Evolutionary conservation across 164 flowering plant species (phyloP), one percentile per base, ranked within the genome.

Genomic region (Magnolia sinica): DNA sequence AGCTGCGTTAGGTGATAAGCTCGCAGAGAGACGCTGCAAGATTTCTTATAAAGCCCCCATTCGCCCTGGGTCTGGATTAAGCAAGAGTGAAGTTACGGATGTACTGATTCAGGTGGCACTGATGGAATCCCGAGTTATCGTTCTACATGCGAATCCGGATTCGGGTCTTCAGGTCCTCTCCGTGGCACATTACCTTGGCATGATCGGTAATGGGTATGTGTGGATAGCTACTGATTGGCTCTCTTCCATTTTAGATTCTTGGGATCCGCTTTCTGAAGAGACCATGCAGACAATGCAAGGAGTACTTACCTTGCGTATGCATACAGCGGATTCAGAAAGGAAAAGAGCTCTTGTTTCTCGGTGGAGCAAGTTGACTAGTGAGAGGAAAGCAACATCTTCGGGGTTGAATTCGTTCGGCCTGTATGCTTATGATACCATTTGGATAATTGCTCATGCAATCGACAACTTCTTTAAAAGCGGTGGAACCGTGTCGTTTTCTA

Each of bases 141-240:
- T 96, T 76, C 80, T 96, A 18, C 98, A 93, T 73, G 84, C 86
- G 23, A 83, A 86, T 79, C 80, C 91, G 27, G 81, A 76, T 66
- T 71, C 81, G 19, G 99, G 99, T 45, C 85, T 86, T 24, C 50
- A 49, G 73, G 73, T 94, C 70, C 87, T 96, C 72, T 79, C 87
- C 50, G 89, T 85, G 72, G 99, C 98, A 7, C 74, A 81, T 0
- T 72, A 87, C 83, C 91, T 94, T 68, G 88, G 80, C 52, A 93
- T 96, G 99, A 88, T 94, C 91, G 85, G 79, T 1, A 86, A 78
- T 72, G 99, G 97, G 4, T 96, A 86, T 87, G 99, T 88, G 50
- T 94, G 99, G 99, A 89, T 96, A 73, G 91, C 97, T 61, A 90
- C 99, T 20, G 91, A 91, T 79, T 92, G 98, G 98, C 91, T 96